Evolutionary conservation across 2,329 filamentous ascomycete species (phyloP), one percentile per base, ranked within the genome.

Genomic region (Talaromyces marneffei): DNA sequence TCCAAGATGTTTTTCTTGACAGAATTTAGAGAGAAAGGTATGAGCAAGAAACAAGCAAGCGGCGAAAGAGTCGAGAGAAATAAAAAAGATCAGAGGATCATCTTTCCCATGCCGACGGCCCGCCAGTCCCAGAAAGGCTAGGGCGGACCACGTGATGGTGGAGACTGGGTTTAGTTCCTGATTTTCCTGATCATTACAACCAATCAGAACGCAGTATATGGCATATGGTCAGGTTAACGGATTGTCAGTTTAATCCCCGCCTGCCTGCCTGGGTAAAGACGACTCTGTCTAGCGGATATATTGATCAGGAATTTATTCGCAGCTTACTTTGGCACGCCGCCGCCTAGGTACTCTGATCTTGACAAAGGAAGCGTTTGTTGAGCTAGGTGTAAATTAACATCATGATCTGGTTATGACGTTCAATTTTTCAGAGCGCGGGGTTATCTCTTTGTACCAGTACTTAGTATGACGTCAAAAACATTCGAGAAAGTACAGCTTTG

Each of bases 141-240:
- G 55, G n/a, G 55, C 18, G 8, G 16, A 46, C 23, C 57, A 59
- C 57, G 57, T 59, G 57, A 59, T 39, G 57, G 46, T 39, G 57
- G 57, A 52, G 64, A 61, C 35, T 35, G 33, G 59, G 27, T 46
- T 61, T 57, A 33, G 52, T 57, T 39, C 42, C 35, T 61, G 61
- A 18, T 16, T 44, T 40, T 62, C 18, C 18, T 37, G 66, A 67
- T 66, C 67, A 6, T 2, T 4, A 8, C n/a, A 4, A 12, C 8
- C 52, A 55, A 55, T 55, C 52, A 40, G 9, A 37, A 5, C 20
- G 52, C 52, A 52, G 4, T 3, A 33, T 33, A 6, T 23, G 10
- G n/a, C 29, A 14, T 33, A 12, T 52, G 48, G 35, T 20, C 48
- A 52, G 48, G n/a, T n/a, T n/a, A n/a, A n/a, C n/a, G n/a, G 48